A percentile compares a stretch with the other conserved stretches of the same genome.
phyloP scores from a whole-genome alignment of 2,329 filamentous ascomycete genomes.

The Fusarium incarnatum region DNA sequence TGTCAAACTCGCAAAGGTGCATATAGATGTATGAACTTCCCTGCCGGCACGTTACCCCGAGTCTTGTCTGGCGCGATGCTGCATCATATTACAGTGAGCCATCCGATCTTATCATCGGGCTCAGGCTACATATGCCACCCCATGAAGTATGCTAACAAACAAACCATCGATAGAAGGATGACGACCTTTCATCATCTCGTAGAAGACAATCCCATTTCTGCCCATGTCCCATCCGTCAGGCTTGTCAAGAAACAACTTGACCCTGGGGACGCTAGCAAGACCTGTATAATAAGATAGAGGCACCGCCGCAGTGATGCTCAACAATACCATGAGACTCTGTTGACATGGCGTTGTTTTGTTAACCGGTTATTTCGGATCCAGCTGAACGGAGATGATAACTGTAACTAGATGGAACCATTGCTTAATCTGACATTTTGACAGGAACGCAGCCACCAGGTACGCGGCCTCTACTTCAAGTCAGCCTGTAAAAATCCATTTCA shows the following conservation, averaged over 20 bases:
- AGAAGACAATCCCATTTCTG: conserved; percentile 19
- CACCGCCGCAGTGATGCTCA: conserved; percentile 35
- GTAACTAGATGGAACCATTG: conserved; percentile 29
- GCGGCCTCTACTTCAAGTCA: conserved; percentile 22
- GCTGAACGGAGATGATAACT: conserved; percentile 28
- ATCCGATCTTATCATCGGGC: conserved; percentile 31
- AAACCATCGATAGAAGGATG: conserved; percentile 9
- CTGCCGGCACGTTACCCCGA: conserved; percentile 6
- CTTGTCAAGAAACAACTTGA: conserved; percentile 25
- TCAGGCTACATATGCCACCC: conserved; percentile 16
- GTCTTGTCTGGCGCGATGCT: conserved; percentile 39
- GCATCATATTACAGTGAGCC: conserved; percentile 34
- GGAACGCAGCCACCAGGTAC: conserved; percentile 25
- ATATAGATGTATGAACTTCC: conserved; percentile 36
- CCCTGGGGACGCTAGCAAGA: conserved; percentile 19
- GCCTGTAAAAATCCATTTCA: conserved; percentile 17
- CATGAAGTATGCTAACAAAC: not conserved
- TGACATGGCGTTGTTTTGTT: conserved; percentile 7
- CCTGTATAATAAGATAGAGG: conserved; percentile 18
- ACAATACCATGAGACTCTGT: conserved; percentile 35
- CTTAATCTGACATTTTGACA: conserved; percentile 22
- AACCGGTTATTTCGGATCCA: conserved; percentile 25
- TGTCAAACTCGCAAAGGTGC: conserved; percentile 44
- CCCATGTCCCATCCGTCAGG: conserved; percentile 26
- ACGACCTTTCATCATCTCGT: conserved; percentile 29